Evolutionary conservation across 2,329 filamentous ascomycete species (phyloP), one percentile per base, ranked within the genome.

Genomic region (Falciphora oryzae): DNA sequence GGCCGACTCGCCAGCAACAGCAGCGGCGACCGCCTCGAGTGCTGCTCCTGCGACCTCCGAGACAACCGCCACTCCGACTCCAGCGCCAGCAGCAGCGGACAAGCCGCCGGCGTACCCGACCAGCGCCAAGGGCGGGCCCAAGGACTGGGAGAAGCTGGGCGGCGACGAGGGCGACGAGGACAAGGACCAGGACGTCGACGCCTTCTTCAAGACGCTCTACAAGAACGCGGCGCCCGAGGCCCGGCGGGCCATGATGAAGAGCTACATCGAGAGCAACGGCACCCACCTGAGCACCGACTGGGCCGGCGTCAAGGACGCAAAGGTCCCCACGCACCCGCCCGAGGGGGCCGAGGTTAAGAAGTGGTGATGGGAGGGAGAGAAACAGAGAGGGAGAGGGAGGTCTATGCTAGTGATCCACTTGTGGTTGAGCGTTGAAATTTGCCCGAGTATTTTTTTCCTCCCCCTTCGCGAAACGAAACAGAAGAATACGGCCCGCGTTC

Each of bases 161-260:
- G 75, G 72, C 0, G 80, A 80, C 0, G 82, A 84, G 1, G 81
- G 83, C 1, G 82, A 84, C 0, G 82, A 85, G 0, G 78, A 83
- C 16, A 82, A 84, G 66, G 83, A 82, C 1, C 86, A 89, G 66
- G 85, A 89, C 32, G 87, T 93, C 11, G 90, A 96, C 70, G 74
- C 76, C 14, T 98, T 97, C 78, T 99, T 99, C 82, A 95, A 96
- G 81, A 88, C 90, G 72, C 81, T 99, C 1, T 98, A 94, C 78
- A 87, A 89, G 67, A 82, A 80, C 50, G 88, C 92, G 0, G 87
- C 89, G 61, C 86, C 89, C 0, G 94, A 99, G 70, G 91, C 92
- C 65, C 87, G 88, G 73, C 87, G 93, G 2, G 95, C 95, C 11
- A 99, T 99, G 95, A 92, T 96, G 87, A 99, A 99, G 85, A 96